These are phyloP conservation scores for Diaporthe batatas DNA, from an alignment of 2,329 filamentous ascomycete species.

Conservation along the genomic window DNA sequence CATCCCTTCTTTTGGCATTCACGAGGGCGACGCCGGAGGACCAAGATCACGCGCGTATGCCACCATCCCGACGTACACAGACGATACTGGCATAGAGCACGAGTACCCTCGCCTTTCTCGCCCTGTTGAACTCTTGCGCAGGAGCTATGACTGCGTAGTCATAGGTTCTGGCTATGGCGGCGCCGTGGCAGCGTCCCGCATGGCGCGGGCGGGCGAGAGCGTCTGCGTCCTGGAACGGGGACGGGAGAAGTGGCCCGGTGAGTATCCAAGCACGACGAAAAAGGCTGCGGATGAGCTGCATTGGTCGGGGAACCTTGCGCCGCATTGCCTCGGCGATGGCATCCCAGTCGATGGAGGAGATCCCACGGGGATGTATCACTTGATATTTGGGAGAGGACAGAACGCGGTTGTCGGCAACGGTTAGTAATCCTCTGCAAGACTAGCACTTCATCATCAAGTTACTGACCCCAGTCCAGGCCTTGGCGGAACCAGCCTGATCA, in stretches of 20 bases:
- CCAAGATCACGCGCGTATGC: constrained; percentile 52
- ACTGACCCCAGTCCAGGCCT: constrained; percentile 57
- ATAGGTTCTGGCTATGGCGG: constrained; percentile 79
- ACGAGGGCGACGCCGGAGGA: constrained; percentile 52
- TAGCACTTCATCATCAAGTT: no score
- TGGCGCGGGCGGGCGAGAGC: constrained; percentile 70
- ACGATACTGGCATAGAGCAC: constrained; percentile 44
- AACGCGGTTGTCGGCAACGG: constrained; percentile 73
- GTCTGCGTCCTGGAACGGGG: constrained; percentile 77
- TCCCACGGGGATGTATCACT: constrained; percentile 73
- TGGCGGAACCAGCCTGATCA: constrained; percentile 75
- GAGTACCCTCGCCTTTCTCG: constrained; percentile 68
- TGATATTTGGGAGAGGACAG: constrained; percentile 73
- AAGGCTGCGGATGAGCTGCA: constrained; percentile 67
- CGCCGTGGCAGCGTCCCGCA: constrained; percentile 73
- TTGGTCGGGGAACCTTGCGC: constrained; percentile 66
- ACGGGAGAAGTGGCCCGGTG: constrained; percentile 75
- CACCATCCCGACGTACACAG: constrained; percentile 48
- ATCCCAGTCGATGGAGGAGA: constrained; percentile 62
- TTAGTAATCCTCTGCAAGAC: constrained; percentile 46
- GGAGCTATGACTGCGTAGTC: constrained; percentile 74
- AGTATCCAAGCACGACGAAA: constrained; percentile 66
- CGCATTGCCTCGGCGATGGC: constrained; percentile 54
- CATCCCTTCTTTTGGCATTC: constrained; percentile 47
- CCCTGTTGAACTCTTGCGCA: constrained; percentile 68